Evolutionary conservation across 306 rosid genomes (phyloP).

Genomic region (Trifolium dubium): DNA sequence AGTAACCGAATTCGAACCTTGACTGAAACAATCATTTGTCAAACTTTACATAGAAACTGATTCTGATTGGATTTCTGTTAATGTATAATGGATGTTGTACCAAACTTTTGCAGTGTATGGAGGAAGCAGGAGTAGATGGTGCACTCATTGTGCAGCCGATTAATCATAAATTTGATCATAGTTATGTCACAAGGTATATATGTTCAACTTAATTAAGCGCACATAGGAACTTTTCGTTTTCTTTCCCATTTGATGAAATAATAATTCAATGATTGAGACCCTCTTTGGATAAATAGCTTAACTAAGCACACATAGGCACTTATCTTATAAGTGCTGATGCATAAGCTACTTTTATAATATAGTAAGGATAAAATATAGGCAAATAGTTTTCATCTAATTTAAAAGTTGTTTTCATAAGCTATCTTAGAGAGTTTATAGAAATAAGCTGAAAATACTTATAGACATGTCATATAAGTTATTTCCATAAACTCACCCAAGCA

Average conservation of each 20-base stretch:
- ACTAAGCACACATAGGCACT: too few species aligned
- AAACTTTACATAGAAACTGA: conserved; percentile 20
- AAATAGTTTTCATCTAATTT: too few species aligned
- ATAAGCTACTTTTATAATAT: too few species aligned
- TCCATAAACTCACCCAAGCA: neutral
- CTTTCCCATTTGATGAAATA: conserved; percentile 28
- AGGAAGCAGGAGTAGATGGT: conserved; percentile 87
- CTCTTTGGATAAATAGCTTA: neutral
- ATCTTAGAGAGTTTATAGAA: neutral
- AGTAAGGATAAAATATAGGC: neutral
- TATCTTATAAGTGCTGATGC: neutral
- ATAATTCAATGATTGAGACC: neutral
- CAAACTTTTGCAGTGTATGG: conserved; percentile 65
- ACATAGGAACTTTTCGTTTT: neutral
- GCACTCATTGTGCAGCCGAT: conserved; percentile 95
- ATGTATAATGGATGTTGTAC: neutral
- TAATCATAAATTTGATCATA: conserved; percentile 86
- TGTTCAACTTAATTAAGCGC: conserved; percentile 5
- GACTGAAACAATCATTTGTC: too few species aligned
- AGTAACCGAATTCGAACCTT: too few species aligned
- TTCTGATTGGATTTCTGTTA: conserved; percentile 14
- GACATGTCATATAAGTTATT: neutral
- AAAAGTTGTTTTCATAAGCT: neutral
- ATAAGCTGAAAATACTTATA: neutral
- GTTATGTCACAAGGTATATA: conserved; percentile 78